A percentile compares a stretch with the other conserved stretches of the same genome.
phyloP scores from a whole-genome alignment of 129 eudicot species.

The Heracleum sosnowskyi region DNA sequence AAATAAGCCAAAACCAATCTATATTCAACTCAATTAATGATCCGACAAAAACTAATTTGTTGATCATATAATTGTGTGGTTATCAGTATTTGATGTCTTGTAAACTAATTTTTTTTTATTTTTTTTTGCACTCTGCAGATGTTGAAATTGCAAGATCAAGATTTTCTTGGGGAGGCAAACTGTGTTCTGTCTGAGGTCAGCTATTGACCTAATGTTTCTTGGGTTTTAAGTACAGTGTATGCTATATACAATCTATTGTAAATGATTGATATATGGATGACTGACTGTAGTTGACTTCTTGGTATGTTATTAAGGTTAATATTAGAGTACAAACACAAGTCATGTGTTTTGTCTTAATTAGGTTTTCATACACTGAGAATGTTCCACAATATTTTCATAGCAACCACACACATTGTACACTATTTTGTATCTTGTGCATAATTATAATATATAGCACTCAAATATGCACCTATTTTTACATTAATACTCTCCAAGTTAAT shows the following conservation, averaged over 20 bases:
- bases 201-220: conserved; percentile 4
- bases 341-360: background rate
- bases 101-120: background rate
- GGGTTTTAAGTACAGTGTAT: background rate
- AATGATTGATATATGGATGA: background rate
- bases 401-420: background rate
- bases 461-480: background rate
- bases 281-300: background rate
- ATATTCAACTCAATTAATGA: background rate
- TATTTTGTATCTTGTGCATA: background rate
- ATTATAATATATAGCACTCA: background rate
- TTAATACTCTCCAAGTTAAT: background rate
- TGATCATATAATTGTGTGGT: no score
- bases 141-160: conserved; percentile 78
- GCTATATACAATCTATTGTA: background rate
- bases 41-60: background rate
- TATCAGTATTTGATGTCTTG: no score
- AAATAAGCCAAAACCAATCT: background rate
- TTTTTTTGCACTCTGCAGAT: conserved; percentile 35
- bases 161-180: conserved; percentile 86
- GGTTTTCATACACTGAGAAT: background rate
- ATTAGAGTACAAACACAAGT: background rate
- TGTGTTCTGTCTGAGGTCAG: conserved; percentile 88
- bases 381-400: background rate
- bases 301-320: background rate